Evolutionary conservation across 768 basidiomycete genomes (phyloP).

Genomic region (Cystofilobasidium ferigula): DNA sequence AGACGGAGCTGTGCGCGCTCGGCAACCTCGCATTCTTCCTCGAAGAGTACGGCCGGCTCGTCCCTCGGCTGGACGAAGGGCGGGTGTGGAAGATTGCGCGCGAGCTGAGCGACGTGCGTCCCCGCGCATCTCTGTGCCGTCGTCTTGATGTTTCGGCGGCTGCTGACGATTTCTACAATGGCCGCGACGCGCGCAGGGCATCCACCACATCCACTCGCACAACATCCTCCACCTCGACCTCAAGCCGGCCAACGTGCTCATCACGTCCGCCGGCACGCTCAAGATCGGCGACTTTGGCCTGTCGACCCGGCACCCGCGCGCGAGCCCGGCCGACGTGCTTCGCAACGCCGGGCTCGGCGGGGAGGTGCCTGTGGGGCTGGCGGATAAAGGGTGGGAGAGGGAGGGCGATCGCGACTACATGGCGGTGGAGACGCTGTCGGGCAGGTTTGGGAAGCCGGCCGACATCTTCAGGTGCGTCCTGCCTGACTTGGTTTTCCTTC

Average conservation of each 20-base stretch:
- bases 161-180: not conserved
- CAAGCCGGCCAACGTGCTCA: constrained; percentile 93
- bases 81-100: constrained; percentile 91
- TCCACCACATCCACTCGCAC: constrained; percentile 76
- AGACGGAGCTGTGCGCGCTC: constrained; percentile 84
- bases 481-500: constrained; percentile 24
- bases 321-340: constrained; percentile 35
- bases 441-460: constrained; percentile 80
- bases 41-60: constrained; percentile 70
- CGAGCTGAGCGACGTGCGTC: constrained; percentile 75
- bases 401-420: constrained; percentile 97
- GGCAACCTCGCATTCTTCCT: constrained; percentile 87
- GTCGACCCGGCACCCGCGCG: constrained; percentile 83
- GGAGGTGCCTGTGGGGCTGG: constrained; percentile 7
- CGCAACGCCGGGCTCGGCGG: constrained; percentile 24
- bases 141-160: constrained; percentile 9
- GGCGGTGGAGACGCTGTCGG: constrained; percentile 88
- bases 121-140: not conserved
- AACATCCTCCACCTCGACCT: constrained; percentile 90
- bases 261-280: constrained; percentile 74
- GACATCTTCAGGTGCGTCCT: constrained; percentile 86
- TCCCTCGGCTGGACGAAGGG: constrained; percentile 72
- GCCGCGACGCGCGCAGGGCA: constrained; percentile 48
- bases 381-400: constrained; percentile 59
- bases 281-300: constrained; percentile 98